These are phyloP conservation scores for Cyberlindnera meyerae DNA, from an alignment of 805 yeast species.

Conservation along the genomic window DNA sequence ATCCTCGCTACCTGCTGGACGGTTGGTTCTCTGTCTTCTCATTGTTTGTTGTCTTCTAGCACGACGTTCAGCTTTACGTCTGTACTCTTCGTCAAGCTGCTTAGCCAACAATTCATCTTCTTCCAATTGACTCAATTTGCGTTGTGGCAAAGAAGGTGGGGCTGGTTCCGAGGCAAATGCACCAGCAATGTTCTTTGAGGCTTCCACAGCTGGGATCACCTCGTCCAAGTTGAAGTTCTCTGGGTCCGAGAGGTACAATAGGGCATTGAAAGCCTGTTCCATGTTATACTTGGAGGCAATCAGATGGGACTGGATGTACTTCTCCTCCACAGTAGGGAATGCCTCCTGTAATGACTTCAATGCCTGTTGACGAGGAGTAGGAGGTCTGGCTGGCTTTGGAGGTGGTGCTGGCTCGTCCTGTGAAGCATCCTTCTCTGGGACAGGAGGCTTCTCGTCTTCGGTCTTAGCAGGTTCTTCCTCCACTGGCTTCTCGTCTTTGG, in stretches of 20 bases:
- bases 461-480: conserved; percentile 1
- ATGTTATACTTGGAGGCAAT: conserved; percentile 80
- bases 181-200: conserved; percentile 10
- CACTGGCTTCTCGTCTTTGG: conserved; percentile 2
- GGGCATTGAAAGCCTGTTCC: conserved; percentile 86
- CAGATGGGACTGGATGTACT: conserved; percentile 67
- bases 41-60: conserved; percentile 22
- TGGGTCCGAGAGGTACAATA: conserved; percentile 76
- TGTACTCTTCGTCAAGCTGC: conserved; percentile 64
- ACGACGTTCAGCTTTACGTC: conserved; percentile 26
- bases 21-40: conserved; percentile 10
- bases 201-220: conserved; percentile 22
- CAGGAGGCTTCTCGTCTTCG: conserved; percentile 9
- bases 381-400: conserved; percentile 54
- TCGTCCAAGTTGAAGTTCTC: conserved; percentile 44
- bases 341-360: conserved; percentile 71
- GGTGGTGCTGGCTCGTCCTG: conserved; percentile 31
- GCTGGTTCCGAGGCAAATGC: conserved; percentile 24
- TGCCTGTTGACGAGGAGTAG: conserved; percentile 51
- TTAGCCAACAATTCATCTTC: conserved; percentile 85
- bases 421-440: conserved; percentile 8
- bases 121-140: conserved; percentile 28
- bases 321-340: conserved; percentile 73
- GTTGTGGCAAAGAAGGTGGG: conserved; percentile 33
- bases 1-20: conserved; percentile 19